Base-by-base conservation (phyloP, 352 stramenopile genomes). In the Peronospora farinosa region DNA sequence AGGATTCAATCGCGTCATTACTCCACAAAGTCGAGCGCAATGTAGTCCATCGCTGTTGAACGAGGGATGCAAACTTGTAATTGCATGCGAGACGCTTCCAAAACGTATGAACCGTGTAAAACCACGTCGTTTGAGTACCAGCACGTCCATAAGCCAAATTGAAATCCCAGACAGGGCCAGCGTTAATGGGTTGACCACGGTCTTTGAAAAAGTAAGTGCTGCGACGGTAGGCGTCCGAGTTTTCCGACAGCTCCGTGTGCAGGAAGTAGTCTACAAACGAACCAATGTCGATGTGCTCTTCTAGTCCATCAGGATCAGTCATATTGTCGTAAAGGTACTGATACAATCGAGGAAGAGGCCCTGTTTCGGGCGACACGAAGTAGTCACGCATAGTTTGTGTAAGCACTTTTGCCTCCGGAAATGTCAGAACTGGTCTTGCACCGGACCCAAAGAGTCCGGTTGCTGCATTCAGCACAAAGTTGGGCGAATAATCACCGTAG, bases 171-270 rank as follows among this genome's bases (percentile, higher is more conserved):
- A 84, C 68, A 1, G 74, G 74, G 0, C 77, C 77, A 38, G 74
- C 74, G 50, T 88, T 83, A 28, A 88, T 86, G 9, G 74, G 67
- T 27, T 79, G 57, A 8, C 52, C 55, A 21, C 77, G 77, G 31
- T 88, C 74, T 41, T 88, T 86, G 63, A 86, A 86, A 42, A 85
- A 88, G 60, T 72, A 86, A 7, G 72, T 57, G 44, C 77, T 86
- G 21, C 70, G 65, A 10, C 72, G 63, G 21, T 88, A 88, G 3
- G 74, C 72, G 37, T 86, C 72, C 8, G 69, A 66, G 46, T 88
- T 86, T 31, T 65, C 54, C 11, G 74, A 83, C 30, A 84, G 48
- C 57, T 88, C 77, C 3, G 74, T 74, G 56, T 86, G 77, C 45
- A 88, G 47, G 25, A 88, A 74, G 40, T 86, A 88, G 56, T 88